Evolutionary conservation across 208 protist species (phyloP).

Genomic region (Lotmaria passim): DNA sequence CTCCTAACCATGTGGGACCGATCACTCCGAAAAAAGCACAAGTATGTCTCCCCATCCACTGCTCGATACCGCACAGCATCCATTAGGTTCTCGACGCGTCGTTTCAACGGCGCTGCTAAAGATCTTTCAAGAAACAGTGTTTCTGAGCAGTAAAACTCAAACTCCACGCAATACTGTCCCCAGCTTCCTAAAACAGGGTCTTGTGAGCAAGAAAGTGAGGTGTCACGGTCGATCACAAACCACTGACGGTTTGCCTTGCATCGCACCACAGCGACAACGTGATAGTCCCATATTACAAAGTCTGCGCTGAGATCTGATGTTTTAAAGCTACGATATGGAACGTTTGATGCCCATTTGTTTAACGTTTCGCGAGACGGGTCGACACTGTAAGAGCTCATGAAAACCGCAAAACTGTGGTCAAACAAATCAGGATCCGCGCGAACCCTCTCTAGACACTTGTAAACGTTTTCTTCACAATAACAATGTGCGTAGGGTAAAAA

Average conservation of each 20-base stretch:
- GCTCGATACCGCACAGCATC: conserved; percentile 37
- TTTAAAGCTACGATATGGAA: conserved; percentile 39
- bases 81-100: conserved; percentile 9
- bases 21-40: conserved; percentile 45
- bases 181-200: conserved; percentile 12
- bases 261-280: conserved; percentile 40
- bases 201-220: conserved; percentile 10
- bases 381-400: conserved; percentile 40
- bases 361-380: conserved; percentile 5
- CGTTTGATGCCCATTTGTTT: conserved; percentile 36
- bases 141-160: conserved; percentile 24
- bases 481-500: conserved; percentile 31
- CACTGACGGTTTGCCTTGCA: conserved; percentile 1
- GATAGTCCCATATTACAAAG: conserved; percentile 43
- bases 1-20: conserved; percentile 41
- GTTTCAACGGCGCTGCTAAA: not conserved
- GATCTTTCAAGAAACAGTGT: conserved; percentile 21
- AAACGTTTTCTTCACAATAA: conserved; percentile 57
- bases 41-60: conserved; percentile 25
- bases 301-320: conserved; percentile 14
- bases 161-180: conserved; percentile 30
- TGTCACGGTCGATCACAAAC: conserved; percentile 48
- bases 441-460: conserved; percentile 23
- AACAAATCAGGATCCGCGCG: conserved; percentile 22
- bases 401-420: conserved; percentile 33